Conservation (phyloP, 2,329 filamentous ascomycete genomes). For the Lecanosticta acicola region DNA sequence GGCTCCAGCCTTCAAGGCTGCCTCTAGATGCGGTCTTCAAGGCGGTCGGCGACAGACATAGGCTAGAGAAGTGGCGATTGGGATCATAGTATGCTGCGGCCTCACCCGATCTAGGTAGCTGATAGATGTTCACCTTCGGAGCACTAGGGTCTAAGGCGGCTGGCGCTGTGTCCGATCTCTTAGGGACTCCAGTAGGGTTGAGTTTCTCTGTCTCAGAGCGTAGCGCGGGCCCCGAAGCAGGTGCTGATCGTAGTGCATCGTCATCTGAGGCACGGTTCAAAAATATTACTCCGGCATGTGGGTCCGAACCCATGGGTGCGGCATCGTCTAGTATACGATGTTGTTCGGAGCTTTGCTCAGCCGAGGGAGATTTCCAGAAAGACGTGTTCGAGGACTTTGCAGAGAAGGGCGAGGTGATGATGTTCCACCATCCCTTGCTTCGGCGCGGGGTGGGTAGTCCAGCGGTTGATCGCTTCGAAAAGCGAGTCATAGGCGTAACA, state of each 20-base stretch:
- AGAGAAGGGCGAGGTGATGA: slow-evolving; percentile 65
- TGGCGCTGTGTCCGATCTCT: slow-evolving; percentile 28
- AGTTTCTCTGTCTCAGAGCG: neutral
- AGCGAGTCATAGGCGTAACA: neutral
- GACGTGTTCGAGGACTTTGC: slow-evolving; percentile 17
- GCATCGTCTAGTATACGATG: slow-evolving; percentile 20
- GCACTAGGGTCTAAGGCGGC: slow-evolving; percentile 18
- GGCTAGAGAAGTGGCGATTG: slow-evolving; percentile 18
- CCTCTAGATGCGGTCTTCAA: neutral
- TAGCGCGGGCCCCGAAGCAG: slow-evolving; percentile 8
- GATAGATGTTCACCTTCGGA: slow-evolving; percentile 29
- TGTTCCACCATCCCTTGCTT: slow-evolving; percentile 71
- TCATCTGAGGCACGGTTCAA: slow-evolving; percentile 16
- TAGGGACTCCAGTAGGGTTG: slow-evolving; percentile 2
- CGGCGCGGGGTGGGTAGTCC: slow-evolving; percentile 49
- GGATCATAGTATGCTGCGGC: slow-evolving; percentile 31
- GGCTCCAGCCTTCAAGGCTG: slow-evolving; percentile 20
- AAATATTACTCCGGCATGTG: slow-evolving; percentile 21
- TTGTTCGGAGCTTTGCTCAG: slow-evolving; percentile 14
- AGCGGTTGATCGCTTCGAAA: neutral
- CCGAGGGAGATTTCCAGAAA: slow-evolving; percentile 26
- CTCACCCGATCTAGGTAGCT: slow-evolving; percentile 29
- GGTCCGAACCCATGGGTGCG: slow-evolving; percentile 22
- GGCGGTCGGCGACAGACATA: slow-evolving; percentile 6
- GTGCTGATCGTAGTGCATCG: slow-evolving; percentile 22